Percentiles rank a stretch among this genome's conserved stretches.
These are phyloP conservation scores for Taiozyma sp. DNA, from an alignment of 1,139 yeast species.

Conservation along the genomic window DNA sequence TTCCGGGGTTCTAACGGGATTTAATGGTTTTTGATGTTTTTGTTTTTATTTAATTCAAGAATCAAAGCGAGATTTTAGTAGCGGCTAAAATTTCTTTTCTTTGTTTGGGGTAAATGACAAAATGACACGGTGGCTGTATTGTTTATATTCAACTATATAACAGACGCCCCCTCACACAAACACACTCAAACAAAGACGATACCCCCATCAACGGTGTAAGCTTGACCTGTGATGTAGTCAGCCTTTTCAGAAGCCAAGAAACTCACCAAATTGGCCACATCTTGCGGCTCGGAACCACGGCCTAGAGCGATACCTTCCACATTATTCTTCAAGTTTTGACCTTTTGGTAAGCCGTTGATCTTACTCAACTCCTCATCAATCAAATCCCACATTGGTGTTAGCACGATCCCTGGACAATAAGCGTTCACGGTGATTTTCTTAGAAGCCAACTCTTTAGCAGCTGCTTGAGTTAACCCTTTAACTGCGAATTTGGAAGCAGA, in stretches of 20 bases:
- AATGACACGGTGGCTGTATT: too few species aligned
- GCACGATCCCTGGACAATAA: slow-evolving; percentile 28
- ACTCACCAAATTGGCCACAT: slow-evolving; percentile 23
- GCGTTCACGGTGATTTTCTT: slow-evolving; percentile 25
- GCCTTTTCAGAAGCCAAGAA: slow-evolving; percentile 36
- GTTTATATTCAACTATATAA: too few species aligned
- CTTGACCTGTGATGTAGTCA: slow-evolving; percentile 39
- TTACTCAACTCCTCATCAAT: slow-evolving; percentile 23
- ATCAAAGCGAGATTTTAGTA: too few species aligned
- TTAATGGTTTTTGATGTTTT: too few species aligned
- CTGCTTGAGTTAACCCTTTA: slow-evolving; percentile 27
- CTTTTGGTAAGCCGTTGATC: slow-evolving; percentile 17
- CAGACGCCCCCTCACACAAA: too few species aligned
- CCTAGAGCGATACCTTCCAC: slow-evolving; percentile 22
- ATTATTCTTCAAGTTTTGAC: slow-evolving; percentile 18
- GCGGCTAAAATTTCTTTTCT: too few species aligned
- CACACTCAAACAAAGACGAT: slow-evolving; percentile 9
- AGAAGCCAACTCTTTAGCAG: slow-evolving; percentile 26
- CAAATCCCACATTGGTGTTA: slow-evolving; percentile 27
- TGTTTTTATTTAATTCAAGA: too few species aligned
- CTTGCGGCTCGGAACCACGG: slow-evolving; percentile 24
- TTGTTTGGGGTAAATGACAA: too few species aligned
- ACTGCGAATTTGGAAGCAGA: slow-evolving; percentile 28
- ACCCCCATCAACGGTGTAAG: slow-evolving; percentile 40
- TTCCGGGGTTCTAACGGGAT: too few species aligned